Conservation (phyloP, 768 basidiomycete species). For the Phaeotremella skinneri region DNA sequence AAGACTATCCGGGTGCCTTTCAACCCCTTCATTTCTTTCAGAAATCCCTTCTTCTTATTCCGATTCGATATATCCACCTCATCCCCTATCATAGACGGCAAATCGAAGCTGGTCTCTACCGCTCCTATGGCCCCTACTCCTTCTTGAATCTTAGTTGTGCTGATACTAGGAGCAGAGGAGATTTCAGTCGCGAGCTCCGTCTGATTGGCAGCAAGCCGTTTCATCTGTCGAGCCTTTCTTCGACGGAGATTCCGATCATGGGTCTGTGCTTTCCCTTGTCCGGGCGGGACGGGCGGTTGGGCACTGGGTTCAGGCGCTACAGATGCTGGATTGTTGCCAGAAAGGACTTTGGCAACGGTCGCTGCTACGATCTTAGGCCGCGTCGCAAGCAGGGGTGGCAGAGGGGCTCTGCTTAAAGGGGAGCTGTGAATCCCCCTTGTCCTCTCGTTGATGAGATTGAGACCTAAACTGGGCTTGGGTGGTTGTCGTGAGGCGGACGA, state of each 20-base stretch:
- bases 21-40: constrained; percentile 33
- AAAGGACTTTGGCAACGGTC: too few relatives aligned
- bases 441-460: background rate
- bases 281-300: constrained; percentile 22
- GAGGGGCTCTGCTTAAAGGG: background rate
- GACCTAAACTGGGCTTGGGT: background rate
- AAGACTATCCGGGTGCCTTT: constrained; percentile 29
- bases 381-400: too few relatives aligned
- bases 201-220: constrained; percentile 13
- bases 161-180: background rate
- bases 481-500: constrained; percentile 6
- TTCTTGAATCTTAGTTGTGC: background rate
- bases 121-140: background rate
- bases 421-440: background rate
- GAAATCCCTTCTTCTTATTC: constrained; percentile 43
- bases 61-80: constrained; percentile 27
- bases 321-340: background rate
- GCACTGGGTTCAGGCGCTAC: background rate
- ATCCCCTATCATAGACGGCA: background rate
- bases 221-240: constrained; percentile 16
- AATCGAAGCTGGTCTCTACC: background rate
- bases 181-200: background rate
- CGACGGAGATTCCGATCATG: constrained; percentile 35
- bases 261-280: constrained; percentile 36
- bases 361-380: too few relatives aligned